phyloP scores from a whole-genome alignment of 2,329 filamentous ascomycete species.

The Hymenoscyphus infarciens region DNA sequence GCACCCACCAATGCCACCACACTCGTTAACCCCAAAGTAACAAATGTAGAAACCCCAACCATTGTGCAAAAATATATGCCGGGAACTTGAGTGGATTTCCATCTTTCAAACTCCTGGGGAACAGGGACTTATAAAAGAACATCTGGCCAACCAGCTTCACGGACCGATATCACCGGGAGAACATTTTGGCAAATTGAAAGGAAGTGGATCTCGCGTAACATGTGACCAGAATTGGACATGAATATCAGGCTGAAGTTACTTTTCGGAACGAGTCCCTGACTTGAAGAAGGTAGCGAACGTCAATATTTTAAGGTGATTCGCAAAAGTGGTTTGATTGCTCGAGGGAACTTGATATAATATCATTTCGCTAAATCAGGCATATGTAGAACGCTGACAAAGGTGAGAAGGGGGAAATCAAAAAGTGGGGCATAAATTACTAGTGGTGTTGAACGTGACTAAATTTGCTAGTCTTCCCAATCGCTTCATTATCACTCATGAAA shows the following conservation, averaged over 20 bases:
- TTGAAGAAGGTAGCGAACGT: not conserved
- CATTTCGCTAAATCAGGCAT: too few relatives aligned
- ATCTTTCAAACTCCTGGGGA: not conserved
- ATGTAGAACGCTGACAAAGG: too few relatives aligned
- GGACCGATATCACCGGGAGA: slow-evolving; percentile 18
- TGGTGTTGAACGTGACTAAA: not conserved
- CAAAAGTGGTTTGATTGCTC: too few relatives aligned
- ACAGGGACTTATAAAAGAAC: slow-evolving; percentile 2
- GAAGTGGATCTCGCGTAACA: not conserved
- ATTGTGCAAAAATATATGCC: not conserved
- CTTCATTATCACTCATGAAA: not conserved
- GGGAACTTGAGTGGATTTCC: not conserved
- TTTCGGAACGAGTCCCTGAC: not conserved
- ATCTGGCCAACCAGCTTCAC: slow-evolving; percentile 6
- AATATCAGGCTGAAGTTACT: not conserved
- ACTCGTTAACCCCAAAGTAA: slow-evolving; percentile 3
- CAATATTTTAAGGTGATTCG: too few relatives aligned
- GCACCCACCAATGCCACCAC: slow-evolving; percentile 17
- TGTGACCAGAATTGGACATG: not conserved
- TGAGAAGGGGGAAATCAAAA: too few relatives aligned
- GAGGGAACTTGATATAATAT: too few relatives aligned
- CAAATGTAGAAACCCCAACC: not conserved
- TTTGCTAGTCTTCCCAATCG: not conserved
- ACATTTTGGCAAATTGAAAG: not conserved
- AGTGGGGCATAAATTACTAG: too few relatives aligned